Conservation (phyloP, 768 basidiomycete genomes). For the Neoboletus brunneissimus region DNA sequence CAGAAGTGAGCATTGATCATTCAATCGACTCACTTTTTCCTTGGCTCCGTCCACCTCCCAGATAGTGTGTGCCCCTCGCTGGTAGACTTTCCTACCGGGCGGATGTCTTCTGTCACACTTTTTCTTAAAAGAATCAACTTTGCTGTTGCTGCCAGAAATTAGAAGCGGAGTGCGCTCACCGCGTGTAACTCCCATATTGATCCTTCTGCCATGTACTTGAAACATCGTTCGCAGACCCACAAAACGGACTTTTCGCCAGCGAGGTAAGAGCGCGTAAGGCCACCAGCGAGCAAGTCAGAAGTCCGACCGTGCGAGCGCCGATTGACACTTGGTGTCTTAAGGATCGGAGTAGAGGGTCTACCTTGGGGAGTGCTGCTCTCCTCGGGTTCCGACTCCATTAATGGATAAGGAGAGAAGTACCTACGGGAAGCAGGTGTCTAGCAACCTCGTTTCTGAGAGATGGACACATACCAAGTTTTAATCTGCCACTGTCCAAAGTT, state of each 20-base stretch:
- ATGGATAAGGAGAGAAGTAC: constrained; percentile 94
- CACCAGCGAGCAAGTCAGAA: constrained; percentile 67
- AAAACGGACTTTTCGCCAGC: constrained; percentile 51
- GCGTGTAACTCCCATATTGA: constrained; percentile 69
- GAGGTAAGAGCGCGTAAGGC: constrained; percentile 46
- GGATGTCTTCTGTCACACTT: constrained; percentile 68
- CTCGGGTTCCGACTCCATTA: constrained; percentile 63
- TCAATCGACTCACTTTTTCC: constrained; percentile 61
- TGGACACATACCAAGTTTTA: constrained; percentile 71
- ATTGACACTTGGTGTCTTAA: constrained; percentile 49
- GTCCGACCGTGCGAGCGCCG: constrained; percentile 70
- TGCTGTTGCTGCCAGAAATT: not conserved
- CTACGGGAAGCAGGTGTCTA: constrained; percentile 36
- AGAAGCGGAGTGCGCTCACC: constrained; percentile 35
- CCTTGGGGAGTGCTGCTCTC: constrained; percentile 36
- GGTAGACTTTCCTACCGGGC: constrained; percentile 88
- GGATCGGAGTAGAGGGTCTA: constrained; percentile 23
- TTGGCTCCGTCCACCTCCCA: constrained; percentile 94
- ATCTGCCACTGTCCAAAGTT: constrained; percentile 85
- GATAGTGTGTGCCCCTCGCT: constrained; percentile 82
- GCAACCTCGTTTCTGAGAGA: not conserved
- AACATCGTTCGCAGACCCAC: constrained; percentile 91
- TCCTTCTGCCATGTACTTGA: constrained; percentile 91
- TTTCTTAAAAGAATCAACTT: constrained; percentile 44
- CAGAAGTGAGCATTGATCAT: not conserved